phyloP scores from a whole-genome alignment of 2,329 filamentous ascomycete species.

The Talaromyces sp. region DNA sequence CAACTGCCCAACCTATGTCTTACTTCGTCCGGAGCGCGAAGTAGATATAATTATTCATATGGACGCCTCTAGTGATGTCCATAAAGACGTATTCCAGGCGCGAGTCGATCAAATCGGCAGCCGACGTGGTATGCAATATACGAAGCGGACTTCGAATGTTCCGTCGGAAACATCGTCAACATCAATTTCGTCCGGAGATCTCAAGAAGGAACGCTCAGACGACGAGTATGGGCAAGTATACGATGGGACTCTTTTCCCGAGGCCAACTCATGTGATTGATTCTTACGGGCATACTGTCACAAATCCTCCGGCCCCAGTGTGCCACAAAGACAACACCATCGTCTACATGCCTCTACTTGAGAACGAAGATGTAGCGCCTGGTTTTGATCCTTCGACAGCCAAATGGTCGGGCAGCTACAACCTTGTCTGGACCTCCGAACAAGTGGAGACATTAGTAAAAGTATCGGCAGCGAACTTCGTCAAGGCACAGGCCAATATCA shows the following conservation, averaged over 20 bases:
- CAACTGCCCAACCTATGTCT: constrained; percentile 14
- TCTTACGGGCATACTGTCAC: constrained; percentile 14
- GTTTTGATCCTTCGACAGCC: constrained; percentile 12
- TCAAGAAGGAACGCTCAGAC: not conserved
- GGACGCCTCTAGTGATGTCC: constrained; percentile 12
- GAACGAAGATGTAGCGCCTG: constrained; percentile 11
- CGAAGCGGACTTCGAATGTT: not conserved
- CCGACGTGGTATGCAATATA: constrained; percentile 11
- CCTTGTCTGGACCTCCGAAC: constrained; percentile 12
- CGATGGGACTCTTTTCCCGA: not conserved
- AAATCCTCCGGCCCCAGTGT: constrained; percentile 10
- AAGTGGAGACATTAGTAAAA: constrained; percentile 11
- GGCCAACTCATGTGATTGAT: constrained; percentile 7
- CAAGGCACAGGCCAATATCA: constrained; percentile 5
- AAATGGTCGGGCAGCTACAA: constrained; percentile 15
- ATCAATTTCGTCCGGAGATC: not conserved
- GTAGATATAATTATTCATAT: constrained; percentile 13
- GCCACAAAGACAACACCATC: constrained; percentile 12
- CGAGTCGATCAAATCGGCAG: constrained; percentile 14
- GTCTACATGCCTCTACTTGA: constrained; percentile 13
- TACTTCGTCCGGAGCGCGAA: constrained; percentile 12
- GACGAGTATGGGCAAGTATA: constrained; percentile 11
- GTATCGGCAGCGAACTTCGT: constrained; percentile 9
- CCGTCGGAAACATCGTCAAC: not conserved
- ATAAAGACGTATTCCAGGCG: constrained; percentile 13